phyloP scores from a whole-genome alignment of 129 eudicot species.

The Smallanthus sonchifolius region DNA sequence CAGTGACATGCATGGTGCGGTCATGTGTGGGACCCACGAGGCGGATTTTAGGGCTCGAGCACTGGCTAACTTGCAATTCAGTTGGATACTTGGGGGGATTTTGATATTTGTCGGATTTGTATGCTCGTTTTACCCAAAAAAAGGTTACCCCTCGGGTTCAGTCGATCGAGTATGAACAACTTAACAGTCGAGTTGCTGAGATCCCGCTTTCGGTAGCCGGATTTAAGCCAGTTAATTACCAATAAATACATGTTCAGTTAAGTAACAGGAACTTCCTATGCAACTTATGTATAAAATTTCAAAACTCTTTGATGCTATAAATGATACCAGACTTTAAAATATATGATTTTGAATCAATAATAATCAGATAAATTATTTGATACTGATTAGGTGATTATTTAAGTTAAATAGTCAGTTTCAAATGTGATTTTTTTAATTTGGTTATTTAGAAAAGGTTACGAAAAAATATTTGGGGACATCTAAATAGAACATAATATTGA shows the following conservation, averaged over 20 bases:
- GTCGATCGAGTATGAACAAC: conserved; percentile 52
- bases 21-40: conserved; percentile 56
- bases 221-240: conserved; percentile 44
- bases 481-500: too few relatives aligned
- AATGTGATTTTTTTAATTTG: too few relatives aligned
- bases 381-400: background rate
- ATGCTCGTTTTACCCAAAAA: conserved; percentile 38
- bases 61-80: conserved; percentile 77
- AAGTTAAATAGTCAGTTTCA: too few relatives aligned
- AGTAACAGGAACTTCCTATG: background rate
- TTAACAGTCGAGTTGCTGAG: conserved; percentile 41
- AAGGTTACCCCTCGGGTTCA: conserved; percentile 26
- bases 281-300: conserved; percentile 7
- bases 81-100: conserved; percentile 76
- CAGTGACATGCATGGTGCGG: conserved; percentile 50
- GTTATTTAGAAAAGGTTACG: too few relatives aligned
- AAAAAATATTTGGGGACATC: too few relatives aligned
- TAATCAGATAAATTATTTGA: too few relatives aligned
- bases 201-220: conserved; percentile 41
- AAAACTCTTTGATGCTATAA: conserved; percentile 13
- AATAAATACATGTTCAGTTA: conserved; percentile 9
- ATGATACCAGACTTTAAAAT: background rate
- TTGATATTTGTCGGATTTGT: conserved; percentile 44
- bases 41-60: conserved; percentile 63
- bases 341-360: background rate